Base-by-base conservation (phyloP, 345 rosid genomes). In the Viola odorata region DNA sequence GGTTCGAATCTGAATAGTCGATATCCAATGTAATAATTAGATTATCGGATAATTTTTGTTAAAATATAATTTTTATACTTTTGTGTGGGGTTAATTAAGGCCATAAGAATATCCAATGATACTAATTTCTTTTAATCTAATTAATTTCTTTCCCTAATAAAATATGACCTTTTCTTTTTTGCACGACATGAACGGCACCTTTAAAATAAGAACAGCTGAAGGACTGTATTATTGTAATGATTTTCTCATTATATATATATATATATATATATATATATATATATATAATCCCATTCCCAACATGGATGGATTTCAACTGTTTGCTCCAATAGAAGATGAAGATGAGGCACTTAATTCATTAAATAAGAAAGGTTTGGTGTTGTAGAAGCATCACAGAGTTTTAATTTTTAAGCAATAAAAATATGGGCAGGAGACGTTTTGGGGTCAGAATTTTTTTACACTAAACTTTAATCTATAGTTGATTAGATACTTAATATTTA, bases 311-410 rank as follows among this genome's bases (percentile, higher is more conserved):
- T 40, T 73, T 81, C 65, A 71, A 59, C 74, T 74, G 67, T 53
- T 48, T 50, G 14, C 51, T 44, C 81, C 79, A 73, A 76, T 64
- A 12, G 50, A 45, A 60, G 49, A 50, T 54, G 58, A 58, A 45
- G 52, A 13, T 12, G 60, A 65, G n/a, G n/a, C n/a, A n/a, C n/a
- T n/a, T n/a, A n/a, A 51, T 13, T 64, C 57, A 47, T 59, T 58
- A 69, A 72, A 57, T 51, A 65, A 53, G 15, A 8, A 36, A 62
- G 68, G 65, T 73, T 76, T 62, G 83, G 71, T 67, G 62, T 65
- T 7, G 67, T 41, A 50, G 50, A 41, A 67, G 69, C 53, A 51
- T 67, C 66, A 67, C 66, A n/a, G 64, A 69, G 66, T 47, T 56
- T 74, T 69, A 44, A 52, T 44, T 64, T 51, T 37, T 36, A 76